Percentiles rank a stretch among this genome's conserved stretches.
These are phyloP conservation scores for Blastobotrys terrestris DNA, from an alignment of 805 yeast species.

Conservation along the genomic window DNA sequence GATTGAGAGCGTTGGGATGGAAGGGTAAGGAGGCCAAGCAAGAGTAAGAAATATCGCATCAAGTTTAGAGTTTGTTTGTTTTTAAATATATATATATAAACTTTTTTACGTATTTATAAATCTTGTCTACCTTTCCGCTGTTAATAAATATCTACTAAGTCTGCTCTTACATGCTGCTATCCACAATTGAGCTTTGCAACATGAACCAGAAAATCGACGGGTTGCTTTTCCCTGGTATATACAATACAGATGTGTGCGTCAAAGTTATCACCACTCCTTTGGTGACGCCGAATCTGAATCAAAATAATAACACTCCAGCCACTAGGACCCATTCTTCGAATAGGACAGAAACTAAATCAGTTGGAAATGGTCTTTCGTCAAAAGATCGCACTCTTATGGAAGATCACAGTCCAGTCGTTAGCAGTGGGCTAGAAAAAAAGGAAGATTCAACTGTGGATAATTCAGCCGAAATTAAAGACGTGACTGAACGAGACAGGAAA, in stretches of 20 bases:
- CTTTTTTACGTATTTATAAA: background rate
- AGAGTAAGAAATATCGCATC: conserved; percentile 4
- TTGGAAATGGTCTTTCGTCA: background rate
- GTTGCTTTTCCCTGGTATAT: background rate
- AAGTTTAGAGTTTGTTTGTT: background rate
- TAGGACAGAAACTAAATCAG: background rate
- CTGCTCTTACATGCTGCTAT: background rate
- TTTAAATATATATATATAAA: background rate
- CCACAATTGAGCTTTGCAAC: background rate
- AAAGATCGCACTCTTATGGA: background rate
- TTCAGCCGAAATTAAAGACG: background rate
- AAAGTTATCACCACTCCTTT: background rate
- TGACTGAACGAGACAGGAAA: background rate
- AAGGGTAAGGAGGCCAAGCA: conserved; percentile 8
- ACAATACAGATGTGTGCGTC: background rate
- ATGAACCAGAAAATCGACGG: background rate
- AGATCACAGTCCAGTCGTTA: background rate
- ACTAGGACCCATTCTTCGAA: background rate
- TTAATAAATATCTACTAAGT: background rate
- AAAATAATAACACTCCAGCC: background rate
- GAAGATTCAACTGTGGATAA: background rate
- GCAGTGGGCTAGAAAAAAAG: background rate
- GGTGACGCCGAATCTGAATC: background rate
- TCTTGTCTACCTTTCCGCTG: background rate
- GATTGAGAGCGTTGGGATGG: conserved; percentile 62